Base-by-base conservation (phyloP, 306 rosid species). In the Cucumis hystrix region DNA sequence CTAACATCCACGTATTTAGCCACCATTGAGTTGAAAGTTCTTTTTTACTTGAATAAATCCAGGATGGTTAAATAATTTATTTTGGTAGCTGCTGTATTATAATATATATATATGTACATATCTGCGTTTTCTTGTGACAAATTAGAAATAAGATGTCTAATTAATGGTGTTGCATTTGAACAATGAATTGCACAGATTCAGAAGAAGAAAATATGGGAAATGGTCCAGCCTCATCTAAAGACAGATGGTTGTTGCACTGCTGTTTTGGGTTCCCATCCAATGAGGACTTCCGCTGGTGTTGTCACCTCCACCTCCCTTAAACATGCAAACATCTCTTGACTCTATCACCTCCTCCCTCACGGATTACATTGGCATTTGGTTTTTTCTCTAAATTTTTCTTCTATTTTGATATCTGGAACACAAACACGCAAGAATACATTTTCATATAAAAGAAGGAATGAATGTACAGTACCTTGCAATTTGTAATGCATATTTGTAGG, bases 171-270 rank as follows among this genome's bases (percentile, higher is more conserved):
- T 23, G 25, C 25, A 23, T 23, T 23, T 23, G 30, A 28, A 28
- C 30, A 47, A 47, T 47, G 52, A 47, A 47, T 47, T 47, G 52
- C 52, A 11, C 86, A 90, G 94, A 79, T 90, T 81, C 90, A 84
- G 73, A 90, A 90, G 87, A 90, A 84, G 81, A 90, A 90, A 86
- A 83, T 75, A 51, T 90, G 94, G 94, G 94, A 90, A 77, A 49
- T 15, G 79, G 90, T 90, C 77, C 94, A 90, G 74, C 94, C 92
- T 80, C 88, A 90, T 83, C 91, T 90, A 5, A 90, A 83, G 84
- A 90, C 94, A 23, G 90, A 87, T 66, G 85, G 7, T 77, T 83
- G 87, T 13, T 84, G 90, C 77, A 72, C 74, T 23, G 94, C 89
- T 1, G 82, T 84, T 84, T 84, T 90, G 63, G 80, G 64, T 30